A percentile compares a stretch with the other conserved stretches of the same genome.
These are phyloP conservation scores for Ormosia emarginata DNA, from an alignment of 306 rosid genomes.

Conservation along the genomic window DNA sequence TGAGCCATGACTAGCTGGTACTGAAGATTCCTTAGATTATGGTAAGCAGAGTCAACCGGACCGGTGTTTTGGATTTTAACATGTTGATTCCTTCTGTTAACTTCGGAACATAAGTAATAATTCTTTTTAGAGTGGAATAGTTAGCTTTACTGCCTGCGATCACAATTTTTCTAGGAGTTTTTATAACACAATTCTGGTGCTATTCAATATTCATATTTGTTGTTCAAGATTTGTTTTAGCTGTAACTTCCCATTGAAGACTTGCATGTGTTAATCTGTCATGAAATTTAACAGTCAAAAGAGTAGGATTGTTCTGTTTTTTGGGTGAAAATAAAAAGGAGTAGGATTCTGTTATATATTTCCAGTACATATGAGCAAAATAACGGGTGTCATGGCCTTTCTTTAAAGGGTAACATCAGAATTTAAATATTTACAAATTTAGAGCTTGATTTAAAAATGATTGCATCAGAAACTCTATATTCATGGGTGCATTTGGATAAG, in stretches of 20 bases:
- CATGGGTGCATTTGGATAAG: no score
- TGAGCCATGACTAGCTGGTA: no score
- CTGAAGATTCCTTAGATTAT: no score
- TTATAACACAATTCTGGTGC: neutral
- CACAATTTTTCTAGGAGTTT: neutral
- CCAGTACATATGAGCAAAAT: neutral
- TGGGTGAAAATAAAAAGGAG: no score
- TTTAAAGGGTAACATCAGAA: neutral
- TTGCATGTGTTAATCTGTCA: neutral
- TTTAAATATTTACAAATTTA: no score
- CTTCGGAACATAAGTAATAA: no score
- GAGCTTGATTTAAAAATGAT: neutral
- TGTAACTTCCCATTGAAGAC: neutral
- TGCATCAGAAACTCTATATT: neutral
- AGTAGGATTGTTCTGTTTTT: neutral
- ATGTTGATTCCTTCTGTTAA: no score
- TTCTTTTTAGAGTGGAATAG: neutral
- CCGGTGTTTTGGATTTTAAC: no score
- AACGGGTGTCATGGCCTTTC: neutral
- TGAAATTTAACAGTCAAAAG: no score
- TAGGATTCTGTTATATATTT: neutral
- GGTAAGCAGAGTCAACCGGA: no score
- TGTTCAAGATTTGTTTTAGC: neutral
- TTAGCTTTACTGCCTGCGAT: neutral
- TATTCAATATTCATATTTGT: neutral